A percentile compares a stretch with the other conserved stretches of the same genome.
Conservation (phyloP, 129 eudicot species). For the Dittrichia graveolens region DNA sequence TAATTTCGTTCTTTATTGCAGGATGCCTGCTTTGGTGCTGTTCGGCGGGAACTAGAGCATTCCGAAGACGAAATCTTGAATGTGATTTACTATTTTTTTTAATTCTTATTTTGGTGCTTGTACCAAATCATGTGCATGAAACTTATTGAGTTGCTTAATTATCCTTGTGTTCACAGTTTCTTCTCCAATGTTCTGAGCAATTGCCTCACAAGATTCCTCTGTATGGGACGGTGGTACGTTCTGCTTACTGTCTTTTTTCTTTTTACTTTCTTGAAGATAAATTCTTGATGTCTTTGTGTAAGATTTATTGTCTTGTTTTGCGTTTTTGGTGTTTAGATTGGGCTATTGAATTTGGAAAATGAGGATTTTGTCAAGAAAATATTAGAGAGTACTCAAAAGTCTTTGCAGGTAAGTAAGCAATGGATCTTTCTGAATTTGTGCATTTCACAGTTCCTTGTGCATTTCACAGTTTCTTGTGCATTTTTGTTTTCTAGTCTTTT, state of each 20-base stretch:
- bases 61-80: conserved; percentile 55
- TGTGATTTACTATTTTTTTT: conserved; percentile 33
- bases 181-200: conserved; percentile 94
- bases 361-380: conserved; percentile 72
- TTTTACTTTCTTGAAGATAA: neutral
- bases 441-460: neutral
- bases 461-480: neutral
- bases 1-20: conserved; percentile 29
- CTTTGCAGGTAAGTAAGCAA: conserved; percentile 66
- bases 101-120: neutral
- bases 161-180: conserved; percentile 50
- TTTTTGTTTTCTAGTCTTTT: too few relatives aligned
- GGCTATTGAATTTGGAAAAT: conserved; percentile 84
- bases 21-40: conserved; percentile 81
- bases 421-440: neutral
- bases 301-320: neutral
- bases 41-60: conserved; percentile 78
- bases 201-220: conserved; percentile 94
- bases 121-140: neutral
- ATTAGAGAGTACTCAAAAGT: conserved; percentile 62
- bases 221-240: conserved; percentile 85
- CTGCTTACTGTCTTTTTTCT: neutral
- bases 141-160: conserved; percentile 5
- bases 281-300: neutral
- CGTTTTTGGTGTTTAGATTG: conserved; percentile 51